Conservation (phyloP, 495 filamentous ascomycete genomes). For the Aspergillus cavernicola region DNA sequence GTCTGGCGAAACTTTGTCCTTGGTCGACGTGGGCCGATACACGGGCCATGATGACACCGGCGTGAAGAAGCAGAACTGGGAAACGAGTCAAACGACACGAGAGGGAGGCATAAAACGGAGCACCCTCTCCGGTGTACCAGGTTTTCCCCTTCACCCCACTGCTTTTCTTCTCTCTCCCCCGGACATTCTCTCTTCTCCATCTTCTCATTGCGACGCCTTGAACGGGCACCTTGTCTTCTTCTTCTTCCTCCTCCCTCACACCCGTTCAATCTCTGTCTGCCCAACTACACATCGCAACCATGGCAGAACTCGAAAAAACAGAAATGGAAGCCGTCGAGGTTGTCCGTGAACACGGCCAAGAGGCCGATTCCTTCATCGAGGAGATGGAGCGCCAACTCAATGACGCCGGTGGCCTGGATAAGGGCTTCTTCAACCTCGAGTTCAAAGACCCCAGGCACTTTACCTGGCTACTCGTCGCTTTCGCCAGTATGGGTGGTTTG, state of each 20-base stretch:
- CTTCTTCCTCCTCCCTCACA: no score
- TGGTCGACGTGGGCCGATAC: neutral
- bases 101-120: no score
- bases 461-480: slow-evolving; percentile 58
- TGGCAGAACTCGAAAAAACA: slow-evolving; percentile 3
- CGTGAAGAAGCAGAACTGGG: no score
- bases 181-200: neutral
- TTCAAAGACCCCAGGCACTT: slow-evolving; percentile 42
- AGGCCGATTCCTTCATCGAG: slow-evolving; percentile 2
- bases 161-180: neutral
- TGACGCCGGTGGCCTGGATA: slow-evolving; percentile 1
- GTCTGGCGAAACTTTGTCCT: neutral
- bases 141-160: neutral
- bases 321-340: slow-evolving; percentile 7
- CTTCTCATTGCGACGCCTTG: no score
- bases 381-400: slow-evolving; percentile 7
- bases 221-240: no score
- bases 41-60: neutral
- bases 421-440: slow-evolving; percentile 6
- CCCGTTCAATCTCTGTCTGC: no score
- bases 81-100: no score
- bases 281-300: no score
- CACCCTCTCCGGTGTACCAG: neutral
- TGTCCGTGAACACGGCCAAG: slow-evolving; percentile 4
- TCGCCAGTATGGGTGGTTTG: slow-evolving; percentile 60